These are phyloP conservation scores for Helotiales sp. DNA, from an alignment of 2,329 filamentous ascomycete species.

Conservation along the genomic window DNA sequence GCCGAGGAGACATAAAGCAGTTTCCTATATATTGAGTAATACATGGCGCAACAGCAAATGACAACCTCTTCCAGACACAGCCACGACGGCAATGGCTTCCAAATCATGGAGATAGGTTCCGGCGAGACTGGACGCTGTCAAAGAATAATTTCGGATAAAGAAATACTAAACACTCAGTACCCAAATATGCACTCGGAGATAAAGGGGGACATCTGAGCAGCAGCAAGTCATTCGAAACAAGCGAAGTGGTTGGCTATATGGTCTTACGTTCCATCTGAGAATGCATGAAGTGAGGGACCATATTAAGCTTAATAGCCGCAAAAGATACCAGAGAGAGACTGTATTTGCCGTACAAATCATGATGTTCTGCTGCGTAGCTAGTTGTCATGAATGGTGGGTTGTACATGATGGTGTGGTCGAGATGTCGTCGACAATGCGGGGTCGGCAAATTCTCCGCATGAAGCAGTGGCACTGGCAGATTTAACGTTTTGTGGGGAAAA, in stretches of 20 bases:
- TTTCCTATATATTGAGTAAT: neutral
- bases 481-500: neutral
- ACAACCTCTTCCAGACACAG: neutral
- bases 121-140: neutral
- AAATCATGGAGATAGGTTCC: neutral
- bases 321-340: neutral
- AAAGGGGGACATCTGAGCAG: neutral
- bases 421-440: slow-evolving; percentile 2
- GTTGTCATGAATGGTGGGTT: neutral
- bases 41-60: neutral
- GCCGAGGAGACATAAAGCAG: neutral
- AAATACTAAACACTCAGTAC: neutral
- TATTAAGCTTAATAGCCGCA: neutral
- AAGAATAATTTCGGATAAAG: neutral
- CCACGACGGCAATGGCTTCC: neutral
- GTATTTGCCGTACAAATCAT: neutral
- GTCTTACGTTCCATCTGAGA: neutral
- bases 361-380: neutral
- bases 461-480: neutral
- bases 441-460: slow-evolving; percentile 5
- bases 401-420: neutral
- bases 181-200: neutral
- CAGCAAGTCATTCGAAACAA: neutral
- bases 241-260: neutral
- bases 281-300: neutral